phyloP scores from a whole-genome alignment of 129 eudicot species.

The Gnaphalium uliginosum region DNA sequence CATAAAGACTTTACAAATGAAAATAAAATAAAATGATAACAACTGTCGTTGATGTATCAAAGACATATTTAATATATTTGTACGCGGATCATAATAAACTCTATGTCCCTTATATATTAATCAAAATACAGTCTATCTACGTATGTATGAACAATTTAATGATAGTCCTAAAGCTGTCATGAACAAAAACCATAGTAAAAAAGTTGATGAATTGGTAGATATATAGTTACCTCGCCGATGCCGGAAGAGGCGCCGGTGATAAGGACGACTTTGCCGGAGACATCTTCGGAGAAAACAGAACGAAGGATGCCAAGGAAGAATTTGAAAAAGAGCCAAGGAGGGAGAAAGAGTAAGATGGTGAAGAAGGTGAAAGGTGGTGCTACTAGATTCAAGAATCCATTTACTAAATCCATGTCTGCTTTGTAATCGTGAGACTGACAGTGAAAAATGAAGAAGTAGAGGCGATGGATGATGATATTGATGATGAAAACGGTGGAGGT shows the following conservation, averaged over 20 bases:
- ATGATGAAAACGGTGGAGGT: not conserved
- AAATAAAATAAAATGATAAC: no score
- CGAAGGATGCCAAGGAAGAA: conserved; percentile 38
- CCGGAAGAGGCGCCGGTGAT: conserved; percentile 86
- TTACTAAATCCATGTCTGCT: conserved; percentile 56
- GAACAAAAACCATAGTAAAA: no score
- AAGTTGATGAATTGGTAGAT: not conserved
- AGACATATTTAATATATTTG: no score
- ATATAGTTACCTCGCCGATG: conserved; percentile 57
- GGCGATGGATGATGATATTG: not conserved
- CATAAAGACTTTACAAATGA: no score
- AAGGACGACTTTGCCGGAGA: conserved; percentile 69
- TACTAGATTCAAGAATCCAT: conserved; percentile 46
- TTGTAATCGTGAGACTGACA: not conserved
- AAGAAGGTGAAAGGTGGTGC: conserved; percentile 67
- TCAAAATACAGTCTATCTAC: no score
- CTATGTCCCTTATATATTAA: no score
- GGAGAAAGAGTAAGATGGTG: conserved; percentile 46
- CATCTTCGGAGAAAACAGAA: conserved; percentile 44
- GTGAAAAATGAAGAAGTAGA: not conserved
- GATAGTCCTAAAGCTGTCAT: no score
- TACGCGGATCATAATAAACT: no score
- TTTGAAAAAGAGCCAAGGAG: conserved; percentile 53
- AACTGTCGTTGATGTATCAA: no score
- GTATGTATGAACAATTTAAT: no score